These are phyloP conservation scores for Clonostachys sp. DNA, from an alignment of 2,329 filamentous ascomycete species.

Conservation along the genomic window DNA sequence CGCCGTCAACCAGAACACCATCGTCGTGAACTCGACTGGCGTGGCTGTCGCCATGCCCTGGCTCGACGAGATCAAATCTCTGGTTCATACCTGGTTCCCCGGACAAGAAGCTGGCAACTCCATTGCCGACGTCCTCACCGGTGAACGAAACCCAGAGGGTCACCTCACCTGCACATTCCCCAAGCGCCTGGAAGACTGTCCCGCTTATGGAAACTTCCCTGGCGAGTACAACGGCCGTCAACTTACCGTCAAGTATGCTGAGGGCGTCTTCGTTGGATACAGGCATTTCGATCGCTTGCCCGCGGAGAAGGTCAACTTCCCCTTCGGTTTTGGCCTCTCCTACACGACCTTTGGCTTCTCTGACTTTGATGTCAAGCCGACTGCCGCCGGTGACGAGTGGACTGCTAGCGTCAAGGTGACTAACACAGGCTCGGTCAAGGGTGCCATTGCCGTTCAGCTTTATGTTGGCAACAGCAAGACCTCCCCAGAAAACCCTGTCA, in stretches of 20 bases:
- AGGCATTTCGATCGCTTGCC: conserved; percentile 57
- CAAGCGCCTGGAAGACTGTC: conserved; percentile 51
- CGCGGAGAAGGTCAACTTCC: conserved; percentile 50
- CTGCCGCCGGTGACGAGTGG: conserved; percentile 42
- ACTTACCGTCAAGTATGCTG: conserved; percentile 54
- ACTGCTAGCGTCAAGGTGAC: conserved; percentile 41
- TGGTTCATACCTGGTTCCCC: conserved; percentile 62
- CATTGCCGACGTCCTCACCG: conserved; percentile 61
- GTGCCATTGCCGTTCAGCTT: conserved; percentile 48
- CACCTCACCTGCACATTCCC: conserved; percentile 63
- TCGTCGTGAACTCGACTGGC: conserved; percentile 59
- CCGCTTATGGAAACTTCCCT: conserved; percentile 56
- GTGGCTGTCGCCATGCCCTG: conserved; percentile 55
- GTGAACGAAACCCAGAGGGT: conserved; percentile 57
- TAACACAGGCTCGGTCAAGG: conserved; percentile 48
- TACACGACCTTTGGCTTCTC: conserved; percentile 55
- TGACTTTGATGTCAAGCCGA: conserved; percentile 33
- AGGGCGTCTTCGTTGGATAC: conserved; percentile 65
- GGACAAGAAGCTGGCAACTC: conserved; percentile 66
- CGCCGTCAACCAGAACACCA: conserved; percentile 50
- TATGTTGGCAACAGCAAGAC: conserved; percentile 26
- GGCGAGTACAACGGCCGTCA: conserved; percentile 29
- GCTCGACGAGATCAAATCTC: conserved; percentile 46
- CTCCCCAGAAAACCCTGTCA: conserved; percentile 14
- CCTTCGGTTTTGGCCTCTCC: conserved; percentile 63